A percentile compares a stretch with the other conserved stretches of the same genome.
These are phyloP conservation scores for Neofusicoccum umdonicola DNA, from an alignment of 2,329 filamentous ascomycete genomes.

Conservation along the genomic window DNA sequence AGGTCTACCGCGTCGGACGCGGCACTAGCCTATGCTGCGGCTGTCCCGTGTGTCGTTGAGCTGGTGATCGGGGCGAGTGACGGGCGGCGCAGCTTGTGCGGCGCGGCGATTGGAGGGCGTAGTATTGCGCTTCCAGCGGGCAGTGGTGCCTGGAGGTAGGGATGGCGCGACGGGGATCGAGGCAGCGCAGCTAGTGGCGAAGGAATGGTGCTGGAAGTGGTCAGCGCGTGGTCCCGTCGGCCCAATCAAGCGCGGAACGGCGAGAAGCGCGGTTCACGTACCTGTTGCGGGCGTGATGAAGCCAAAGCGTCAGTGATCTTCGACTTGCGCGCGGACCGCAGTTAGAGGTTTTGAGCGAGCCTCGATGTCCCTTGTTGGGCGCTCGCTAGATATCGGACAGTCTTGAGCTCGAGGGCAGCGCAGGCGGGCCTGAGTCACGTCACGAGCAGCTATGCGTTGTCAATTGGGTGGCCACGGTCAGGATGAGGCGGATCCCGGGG, in stretches of 20 bases:
- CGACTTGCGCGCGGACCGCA: slow-evolving; percentile 17
- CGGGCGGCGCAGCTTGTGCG: slow-evolving; percentile 12
- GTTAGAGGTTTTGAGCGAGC: slow-evolving; percentile 24
- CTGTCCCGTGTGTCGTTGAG: slow-evolving; percentile 22
- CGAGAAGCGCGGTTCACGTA: slow-evolving; percentile 19
- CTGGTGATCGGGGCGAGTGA: slow-evolving; percentile 19
- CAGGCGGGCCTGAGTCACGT: slow-evolving; percentile 34
- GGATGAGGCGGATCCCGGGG: slow-evolving; percentile 35
- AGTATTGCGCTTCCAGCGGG: background rate
- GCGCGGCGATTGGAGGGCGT: slow-evolving; percentile 29
- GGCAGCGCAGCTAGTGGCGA: slow-evolving; percentile 30
- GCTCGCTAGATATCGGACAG: slow-evolving; percentile 29
- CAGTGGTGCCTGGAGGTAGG: slow-evolving; percentile 22
- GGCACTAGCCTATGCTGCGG: slow-evolving; percentile 33
- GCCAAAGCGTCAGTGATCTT: slow-evolving; percentile 13
- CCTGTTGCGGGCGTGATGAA: slow-evolving; percentile 25
- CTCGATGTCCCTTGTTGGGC: slow-evolving; percentile 33
- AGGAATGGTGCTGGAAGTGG: slow-evolving; percentile 33
- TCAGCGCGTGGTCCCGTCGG: slow-evolving; percentile 28
- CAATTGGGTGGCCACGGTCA: slow-evolving; percentile 37
- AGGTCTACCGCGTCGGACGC: slow-evolving; percentile 30
- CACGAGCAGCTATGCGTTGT: slow-evolving; percentile 40
- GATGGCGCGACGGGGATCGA: slow-evolving; percentile 28
- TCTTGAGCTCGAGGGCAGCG: slow-evolving; percentile 31
- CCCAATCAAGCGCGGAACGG: slow-evolving; percentile 26